Conservation (phyloP, 1,139 yeast species). For the Pneumocystis wakefieldiae region DNA sequence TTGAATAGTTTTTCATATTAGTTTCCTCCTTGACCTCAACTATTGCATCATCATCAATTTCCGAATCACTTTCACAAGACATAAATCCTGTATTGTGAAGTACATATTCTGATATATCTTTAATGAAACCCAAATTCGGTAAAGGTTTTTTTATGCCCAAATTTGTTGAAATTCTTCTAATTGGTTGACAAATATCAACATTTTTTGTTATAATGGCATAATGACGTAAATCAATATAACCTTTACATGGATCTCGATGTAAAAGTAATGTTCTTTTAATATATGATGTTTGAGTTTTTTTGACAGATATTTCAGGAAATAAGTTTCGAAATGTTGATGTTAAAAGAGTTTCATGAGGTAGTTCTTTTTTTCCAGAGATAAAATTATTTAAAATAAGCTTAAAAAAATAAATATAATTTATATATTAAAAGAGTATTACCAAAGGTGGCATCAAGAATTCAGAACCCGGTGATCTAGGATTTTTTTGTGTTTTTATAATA, state of each 20-base stretch:
- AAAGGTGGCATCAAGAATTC: slow-evolving; percentile 72
- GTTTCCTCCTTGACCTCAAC: slow-evolving; percentile 46
- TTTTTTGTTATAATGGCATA: slow-evolving; percentile 76
- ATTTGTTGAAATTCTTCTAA: slow-evolving; percentile 50
- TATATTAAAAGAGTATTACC: slow-evolving; percentile 79
- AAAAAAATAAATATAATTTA: slow-evolving; percentile 24
- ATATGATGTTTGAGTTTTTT: slow-evolving; percentile 55
- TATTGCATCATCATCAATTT: slow-evolving; percentile 78
- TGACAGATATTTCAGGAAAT: slow-evolving; percentile 83
- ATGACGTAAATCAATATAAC: slow-evolving; percentile 64
- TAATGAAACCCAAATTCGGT: slow-evolving; percentile 55
- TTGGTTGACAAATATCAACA: slow-evolving; percentile 68
- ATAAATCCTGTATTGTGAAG: slow-evolving; percentile 69
- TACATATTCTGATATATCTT: slow-evolving; percentile 69
- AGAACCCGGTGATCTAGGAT: slow-evolving; percentile 50
- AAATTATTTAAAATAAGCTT: slow-evolving; percentile 19
- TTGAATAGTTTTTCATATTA: slow-evolving; percentile 68
- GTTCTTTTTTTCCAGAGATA: slow-evolving; percentile 11
- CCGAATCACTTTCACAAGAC: slow-evolving; percentile 79
- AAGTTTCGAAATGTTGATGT: slow-evolving; percentile 88
- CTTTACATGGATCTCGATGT: slow-evolving; percentile 42
- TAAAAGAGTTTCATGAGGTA: slow-evolving; percentile 47
- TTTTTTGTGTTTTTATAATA: slow-evolving; percentile 49
- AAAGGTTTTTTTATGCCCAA: slow-evolving; percentile 34
- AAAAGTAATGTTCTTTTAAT: slow-evolving; percentile 78